Evolutionary conservation across 345 rosid species (phyloP).

Genomic region (Bruguiera sexangula): DNA sequence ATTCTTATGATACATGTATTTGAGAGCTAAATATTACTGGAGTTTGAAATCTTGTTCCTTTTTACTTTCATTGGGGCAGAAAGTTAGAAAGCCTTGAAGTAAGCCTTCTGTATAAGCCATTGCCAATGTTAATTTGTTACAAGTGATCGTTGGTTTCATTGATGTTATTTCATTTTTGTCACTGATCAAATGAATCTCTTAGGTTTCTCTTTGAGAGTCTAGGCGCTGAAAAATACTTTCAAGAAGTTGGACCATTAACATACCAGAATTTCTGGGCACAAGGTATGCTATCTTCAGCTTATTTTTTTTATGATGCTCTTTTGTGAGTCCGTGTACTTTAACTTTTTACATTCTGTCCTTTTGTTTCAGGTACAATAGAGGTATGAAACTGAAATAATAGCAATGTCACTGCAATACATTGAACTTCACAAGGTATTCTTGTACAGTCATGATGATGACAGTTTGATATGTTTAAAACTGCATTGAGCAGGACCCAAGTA

Average conservation of each 20-base stretch:
- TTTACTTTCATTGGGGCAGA: slow-evolving; percentile 17
- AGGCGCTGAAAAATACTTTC: slow-evolving; percentile 32
- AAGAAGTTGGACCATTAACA: slow-evolving; percentile 34
- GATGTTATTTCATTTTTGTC: neutral
- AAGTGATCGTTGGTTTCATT: neutral
- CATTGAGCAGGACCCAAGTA: slow-evolving; percentile 40
- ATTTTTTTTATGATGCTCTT: neutral
- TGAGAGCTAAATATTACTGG: neutral
- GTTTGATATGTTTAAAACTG: slow-evolving; percentile 15
- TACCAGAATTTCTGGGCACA: slow-evolving; percentile 28
- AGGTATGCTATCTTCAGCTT: slow-evolving; percentile 13
- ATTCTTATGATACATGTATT: neutral
- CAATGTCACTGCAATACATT: slow-evolving; percentile 3
- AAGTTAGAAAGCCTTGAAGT: slow-evolving; percentile 37
- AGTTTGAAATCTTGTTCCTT: neutral
- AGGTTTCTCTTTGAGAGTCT: slow-evolving; percentile 20
- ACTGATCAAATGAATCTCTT: neutral
- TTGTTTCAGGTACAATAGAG: slow-evolving; percentile 31
- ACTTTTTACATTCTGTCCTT: neutral
- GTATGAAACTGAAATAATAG: slow-evolving; percentile 10
- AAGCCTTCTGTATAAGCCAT: slow-evolving; percentile 9
- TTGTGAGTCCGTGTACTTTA: neutral
- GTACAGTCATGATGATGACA: slow-evolving; percentile 11
- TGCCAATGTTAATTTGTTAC: neutral
- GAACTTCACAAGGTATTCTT: slow-evolving; percentile 4